Base-by-base conservation (phyloP, 306 rosid species). In the Vicia villosa region DNA sequence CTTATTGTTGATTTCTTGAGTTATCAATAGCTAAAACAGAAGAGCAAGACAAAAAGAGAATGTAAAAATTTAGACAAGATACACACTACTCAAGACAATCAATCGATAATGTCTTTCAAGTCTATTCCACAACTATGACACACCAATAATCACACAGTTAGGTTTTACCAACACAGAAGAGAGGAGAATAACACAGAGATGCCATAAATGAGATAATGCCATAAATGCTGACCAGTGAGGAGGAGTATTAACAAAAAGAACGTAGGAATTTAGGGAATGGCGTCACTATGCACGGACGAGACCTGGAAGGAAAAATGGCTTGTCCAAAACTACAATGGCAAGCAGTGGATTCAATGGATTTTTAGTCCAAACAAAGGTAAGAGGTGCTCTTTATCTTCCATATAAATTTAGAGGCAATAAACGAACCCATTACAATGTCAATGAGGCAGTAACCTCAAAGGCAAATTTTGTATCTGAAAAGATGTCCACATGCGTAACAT, bases 281-380 rank as follows among this genome's bases (percentile, higher is more conserved):
- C 0, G 5, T 5, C 42, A 32, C 8, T 59, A 1, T 8, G 41
- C 32, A 43, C 24, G 24, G 65, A 14, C 0, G 4, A 4, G 8
- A 3, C 65, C 43, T 8, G 45, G 22, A 16, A 5, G 28, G 21
- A 60, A 60, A 57, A n/a, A 8, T 13, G 42, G 16, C 8, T 4
- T 32, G 13, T 32, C 20, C 3, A n/a, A 30, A 60, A 60, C 46
- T 17, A 60, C 10, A 17, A 2, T 10, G 9, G 46, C 28, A 10
- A 60, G 66, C 15, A 34, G 10, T 26, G 28, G 40, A 40, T 26
- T 30, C 40, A 56, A 26, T 32, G 6, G 64, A 6, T 8, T 57
- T 52, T 57, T n/a, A n/a, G 22, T n/a, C 63, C 41, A 57, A 58
- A 30, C 64, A 58, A 56, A 56, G 38, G 19, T 54, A 54, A 15